Conservation (phyloP, 2,329 filamentous ascomycete species). For the Fusarium robinianum region DNA sequence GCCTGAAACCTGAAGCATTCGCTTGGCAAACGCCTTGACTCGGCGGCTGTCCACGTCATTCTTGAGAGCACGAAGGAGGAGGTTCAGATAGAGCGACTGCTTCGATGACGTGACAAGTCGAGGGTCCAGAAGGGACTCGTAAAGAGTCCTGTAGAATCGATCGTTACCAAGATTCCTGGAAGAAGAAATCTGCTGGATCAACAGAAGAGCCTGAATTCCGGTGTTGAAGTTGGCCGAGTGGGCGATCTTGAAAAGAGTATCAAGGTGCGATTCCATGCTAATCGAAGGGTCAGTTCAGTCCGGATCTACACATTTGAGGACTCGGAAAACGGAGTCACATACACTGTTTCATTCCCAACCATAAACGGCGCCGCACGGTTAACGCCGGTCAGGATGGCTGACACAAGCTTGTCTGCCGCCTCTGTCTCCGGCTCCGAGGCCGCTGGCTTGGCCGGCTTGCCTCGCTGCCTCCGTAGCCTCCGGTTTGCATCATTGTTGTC, state of each 20-base stretch:
- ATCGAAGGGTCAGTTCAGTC: constrained; percentile 19
- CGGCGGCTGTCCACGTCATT: constrained; percentile 87
- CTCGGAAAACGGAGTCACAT: constrained; percentile 2
- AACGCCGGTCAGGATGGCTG: constrained; percentile 88
- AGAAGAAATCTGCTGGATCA: constrained; percentile 89
- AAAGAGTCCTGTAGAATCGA: constrained; percentile 91
- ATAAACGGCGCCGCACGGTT: constrained; percentile 96
- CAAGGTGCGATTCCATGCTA: constrained; percentile 83
- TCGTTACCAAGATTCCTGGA: constrained; percentile 82
- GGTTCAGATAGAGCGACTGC: constrained; percentile 91
- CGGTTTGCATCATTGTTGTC: constrained; percentile 14
- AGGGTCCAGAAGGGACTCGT: constrained; percentile 91
- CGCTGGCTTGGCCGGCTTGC: constrained; percentile 24
- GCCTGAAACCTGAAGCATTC: constrained; percentile 83
- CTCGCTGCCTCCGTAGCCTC: constrained; percentile 34
- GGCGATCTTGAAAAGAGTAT: constrained; percentile 93
- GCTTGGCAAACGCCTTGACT: constrained; percentile 94
- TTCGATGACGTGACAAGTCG: constrained; percentile 89
- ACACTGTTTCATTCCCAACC: constrained; percentile 75
- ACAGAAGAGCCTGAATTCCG: constrained; percentile 89
- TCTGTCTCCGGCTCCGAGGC: constrained; percentile 65
- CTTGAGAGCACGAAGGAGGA: constrained; percentile 86
- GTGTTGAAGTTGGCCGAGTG: constrained; percentile 99
- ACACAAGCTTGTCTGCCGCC: constrained; percentile 83
- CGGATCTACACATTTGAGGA: not conserved